These are phyloP conservation scores for Populus alba DNA, from an alignment of 345 rosid genomes.

Conservation along the genomic window DNA sequence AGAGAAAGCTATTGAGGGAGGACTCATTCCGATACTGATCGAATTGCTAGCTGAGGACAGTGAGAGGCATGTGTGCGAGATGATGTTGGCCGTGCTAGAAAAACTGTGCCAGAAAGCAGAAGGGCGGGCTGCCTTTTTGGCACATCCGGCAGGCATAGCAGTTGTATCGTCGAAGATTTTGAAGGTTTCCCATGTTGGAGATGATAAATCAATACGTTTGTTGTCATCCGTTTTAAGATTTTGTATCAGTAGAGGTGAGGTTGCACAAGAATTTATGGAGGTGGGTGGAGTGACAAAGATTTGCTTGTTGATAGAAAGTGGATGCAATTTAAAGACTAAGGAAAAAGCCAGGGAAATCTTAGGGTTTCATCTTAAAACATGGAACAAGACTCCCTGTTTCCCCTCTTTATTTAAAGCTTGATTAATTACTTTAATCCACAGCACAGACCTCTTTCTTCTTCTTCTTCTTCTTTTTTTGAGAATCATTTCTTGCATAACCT, in stretches of 20 bases:
- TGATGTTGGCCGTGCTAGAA: constrained; percentile 43
- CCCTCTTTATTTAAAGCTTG: not conserved
- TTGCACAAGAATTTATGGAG: constrained; percentile 68
- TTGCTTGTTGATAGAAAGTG: constrained; percentile 62
- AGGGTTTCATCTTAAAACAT: constrained; percentile 56
- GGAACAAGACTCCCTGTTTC: constrained; percentile 65
- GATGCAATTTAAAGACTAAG: constrained; percentile 40
- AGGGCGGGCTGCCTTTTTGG: constrained; percentile 67
- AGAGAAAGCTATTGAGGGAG: constrained; percentile 21
- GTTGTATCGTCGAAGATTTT: constrained; percentile 73
- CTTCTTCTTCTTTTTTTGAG: not conserved
- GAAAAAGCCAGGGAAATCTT: constrained; percentile 64
- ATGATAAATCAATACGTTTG: constrained; percentile 62
- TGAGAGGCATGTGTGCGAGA: constrained; percentile 13
- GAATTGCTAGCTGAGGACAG: constrained; percentile 21
- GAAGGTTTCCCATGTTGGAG: constrained; percentile 59
- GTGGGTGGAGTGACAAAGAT: constrained; percentile 68
- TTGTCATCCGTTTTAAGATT: constrained; percentile 54
- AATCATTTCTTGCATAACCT: not conserved
- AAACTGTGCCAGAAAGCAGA: constrained; percentile 63
- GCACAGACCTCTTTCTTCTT: not conserved
- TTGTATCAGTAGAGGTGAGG: constrained; percentile 41
- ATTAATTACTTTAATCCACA: not conserved
- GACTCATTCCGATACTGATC: constrained; percentile 11
- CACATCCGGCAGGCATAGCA: constrained; percentile 66